These are phyloP conservation scores for Fomitopsis pulvina DNA, from an alignment of 768 basidiomycete genomes.

Conservation along the genomic window DNA sequence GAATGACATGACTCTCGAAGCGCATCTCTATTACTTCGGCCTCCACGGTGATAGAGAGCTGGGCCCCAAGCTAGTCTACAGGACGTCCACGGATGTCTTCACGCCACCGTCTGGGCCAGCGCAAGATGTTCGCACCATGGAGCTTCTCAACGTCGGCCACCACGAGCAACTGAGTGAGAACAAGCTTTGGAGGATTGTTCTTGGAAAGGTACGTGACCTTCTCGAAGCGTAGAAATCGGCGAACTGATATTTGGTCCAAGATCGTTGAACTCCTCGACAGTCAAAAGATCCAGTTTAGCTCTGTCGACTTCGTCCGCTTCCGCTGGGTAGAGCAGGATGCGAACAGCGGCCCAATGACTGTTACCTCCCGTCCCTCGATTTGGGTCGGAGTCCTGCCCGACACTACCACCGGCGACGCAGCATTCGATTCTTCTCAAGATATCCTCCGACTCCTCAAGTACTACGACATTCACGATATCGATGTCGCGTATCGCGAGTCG, in stretches of 20 bases:
- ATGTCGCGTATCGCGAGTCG: no score
- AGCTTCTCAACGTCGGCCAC: slow-evolving; percentile 16
- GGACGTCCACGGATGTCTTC: slow-evolving; percentile 17
- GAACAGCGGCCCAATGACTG: slow-evolving; percentile 4
- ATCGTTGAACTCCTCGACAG: slow-evolving; percentile 9
- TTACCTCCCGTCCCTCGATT: slow-evolving; percentile 16
- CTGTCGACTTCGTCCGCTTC: slow-evolving; percentile 15
- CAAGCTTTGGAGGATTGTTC: slow-evolving; percentile 12
- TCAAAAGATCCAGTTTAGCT: slow-evolving; percentile 5
- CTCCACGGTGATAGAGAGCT: slow-evolving; percentile 8
- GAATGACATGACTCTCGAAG: no score
- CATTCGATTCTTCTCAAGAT: no score
- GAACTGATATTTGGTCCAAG: slow-evolving; percentile 12
- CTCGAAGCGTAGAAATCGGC: slow-evolving; percentile 11
- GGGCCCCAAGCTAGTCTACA: slow-evolving; percentile 18
- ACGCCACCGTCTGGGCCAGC: slow-evolving; percentile 13
- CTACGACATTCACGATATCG: no score
- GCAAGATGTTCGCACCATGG: slow-evolving; percentile 12
- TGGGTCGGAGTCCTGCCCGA: slow-evolving; percentile 19
- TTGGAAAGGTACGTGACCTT: no score
- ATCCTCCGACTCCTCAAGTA: no score
- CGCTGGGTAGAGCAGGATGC: slow-evolving; percentile 7
- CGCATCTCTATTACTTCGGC: slow-evolving; percentile 16
- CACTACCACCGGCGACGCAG: background rate
- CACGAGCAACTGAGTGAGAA: slow-evolving; percentile 16